Percentiles rank a stretch among this genome's conserved stretches.
These are phyloP conservation scores for Trametes polyzona DNA, from an alignment of 1,284 basidiomycete species.

Conservation along the genomic window DNA sequence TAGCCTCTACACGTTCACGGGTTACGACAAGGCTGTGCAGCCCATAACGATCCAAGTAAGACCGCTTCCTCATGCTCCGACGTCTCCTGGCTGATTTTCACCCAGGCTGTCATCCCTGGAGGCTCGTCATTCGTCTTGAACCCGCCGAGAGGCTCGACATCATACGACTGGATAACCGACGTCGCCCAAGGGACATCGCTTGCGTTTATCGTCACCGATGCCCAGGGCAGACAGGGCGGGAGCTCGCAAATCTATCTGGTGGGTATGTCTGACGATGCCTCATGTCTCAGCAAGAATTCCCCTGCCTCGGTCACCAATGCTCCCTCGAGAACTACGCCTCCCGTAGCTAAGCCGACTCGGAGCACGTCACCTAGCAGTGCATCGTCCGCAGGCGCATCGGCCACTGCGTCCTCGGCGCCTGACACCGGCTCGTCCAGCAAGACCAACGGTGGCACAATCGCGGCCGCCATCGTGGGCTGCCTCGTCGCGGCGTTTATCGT, in stretches of 20 bases:
- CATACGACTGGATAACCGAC: slow-evolving; percentile 61
- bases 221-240: slow-evolving; percentile 59
- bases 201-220: slow-evolving; percentile 65
- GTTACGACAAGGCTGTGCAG: slow-evolving; percentile 53
- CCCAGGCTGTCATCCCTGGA: slow-evolving; percentile 67
- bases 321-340: slow-evolving; percentile 29
- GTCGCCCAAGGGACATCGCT: slow-evolving; percentile 62
- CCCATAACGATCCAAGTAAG: slow-evolving; percentile 67
- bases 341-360: background rate
- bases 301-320: slow-evolving; percentile 50
- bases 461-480: slow-evolving; percentile 61
- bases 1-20: slow-evolving; percentile 58
- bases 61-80: slow-evolving; percentile 28
- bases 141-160: slow-evolving; percentile 46
- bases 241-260: slow-evolving; percentile 55
- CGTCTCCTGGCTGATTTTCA: background rate
- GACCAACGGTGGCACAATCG: slow-evolving; percentile 48
- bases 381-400: slow-evolving; percentile 20
- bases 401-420: background rate
- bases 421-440: background rate
- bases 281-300: slow-evolving; percentile 56
- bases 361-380: slow-evolving; percentile 21
- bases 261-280: slow-evolving; percentile 50
- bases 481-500: slow-evolving; percentile 51
- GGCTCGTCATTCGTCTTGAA: slow-evolving; percentile 55